These are phyloP conservation scores for Microcyclosporella mali DNA, from an alignment of 2,329 filamentous ascomycete species.

Conservation along the genomic window DNA sequence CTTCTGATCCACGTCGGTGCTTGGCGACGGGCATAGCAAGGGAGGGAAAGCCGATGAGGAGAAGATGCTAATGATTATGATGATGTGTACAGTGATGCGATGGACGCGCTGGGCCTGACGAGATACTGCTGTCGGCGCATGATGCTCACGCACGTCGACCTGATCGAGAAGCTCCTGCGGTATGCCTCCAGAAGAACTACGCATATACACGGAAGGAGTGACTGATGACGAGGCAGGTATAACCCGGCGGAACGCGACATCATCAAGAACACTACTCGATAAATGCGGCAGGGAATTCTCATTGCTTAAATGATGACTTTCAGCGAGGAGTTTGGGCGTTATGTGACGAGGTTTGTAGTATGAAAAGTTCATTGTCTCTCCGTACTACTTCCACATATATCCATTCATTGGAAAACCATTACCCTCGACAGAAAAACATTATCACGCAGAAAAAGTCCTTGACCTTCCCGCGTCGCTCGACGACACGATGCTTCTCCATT, in stretches of 20 bases:
- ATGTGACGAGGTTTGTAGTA: too few relatives aligned
- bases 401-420: too few relatives aligned
- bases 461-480: too few relatives aligned
- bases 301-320: neutral
- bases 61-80: neutral
- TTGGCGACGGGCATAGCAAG: neutral
- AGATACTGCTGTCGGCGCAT: slow-evolving; percentile 98
- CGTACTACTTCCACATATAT: too few relatives aligned
- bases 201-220: neutral
- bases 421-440: too few relatives aligned
- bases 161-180: slow-evolving; percentile 97
- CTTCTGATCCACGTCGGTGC: neutral
- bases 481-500: too few relatives aligned
- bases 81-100: slow-evolving; percentile 64
- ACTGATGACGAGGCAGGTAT: slow-evolving; percentile 21
- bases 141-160: slow-evolving; percentile 98
- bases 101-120: slow-evolving; percentile 89
- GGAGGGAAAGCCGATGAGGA: neutral
- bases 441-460: too few relatives aligned
- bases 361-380: too few relatives aligned
- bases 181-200: slow-evolving; percentile 42
- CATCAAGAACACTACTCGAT: slow-evolving; percentile 23
- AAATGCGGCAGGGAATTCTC: neutral
- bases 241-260: slow-evolving; percentile 36
- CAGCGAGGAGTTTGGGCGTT: slow-evolving; percentile 1